Evolutionary conservation across 2,329 filamentous ascomycete species (phyloP).

Genomic region (Knoxdaviesia capensis): DNA sequence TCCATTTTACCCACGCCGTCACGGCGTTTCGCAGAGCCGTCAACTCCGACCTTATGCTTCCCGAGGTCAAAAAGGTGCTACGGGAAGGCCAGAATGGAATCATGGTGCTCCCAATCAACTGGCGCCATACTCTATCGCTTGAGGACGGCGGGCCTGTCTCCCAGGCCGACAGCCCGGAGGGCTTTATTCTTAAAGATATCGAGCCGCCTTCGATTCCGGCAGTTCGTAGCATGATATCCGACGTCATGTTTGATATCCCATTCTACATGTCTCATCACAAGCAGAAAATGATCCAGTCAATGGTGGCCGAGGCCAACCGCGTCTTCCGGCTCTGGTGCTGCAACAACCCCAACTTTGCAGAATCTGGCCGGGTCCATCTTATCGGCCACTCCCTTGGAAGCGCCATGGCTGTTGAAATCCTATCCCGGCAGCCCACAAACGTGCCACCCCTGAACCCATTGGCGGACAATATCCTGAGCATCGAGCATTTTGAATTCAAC

Average conservation of each 20-base stretch:
- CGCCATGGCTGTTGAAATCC: constrained; percentile 81
- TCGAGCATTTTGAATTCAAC: constrained; percentile 64
- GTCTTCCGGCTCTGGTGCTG: constrained; percentile 91
- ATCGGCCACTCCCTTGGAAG: constrained; percentile 88
- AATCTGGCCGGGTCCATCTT: constrained; percentile 69
- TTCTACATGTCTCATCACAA: constrained; percentile 97
- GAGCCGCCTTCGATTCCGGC: constrained; percentile 79
- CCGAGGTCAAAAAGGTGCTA: constrained; percentile 54
- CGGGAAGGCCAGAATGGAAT: constrained; percentile 61
- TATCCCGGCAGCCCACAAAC: constrained; percentile 69
- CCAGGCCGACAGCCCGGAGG: constrained; percentile 35
- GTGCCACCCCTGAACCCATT: constrained; percentile 27
- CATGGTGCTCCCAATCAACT: constrained; percentile 89
- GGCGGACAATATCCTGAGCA: constrained; percentile 9
- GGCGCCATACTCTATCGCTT: constrained; percentile 74
- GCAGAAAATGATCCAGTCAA: constrained; percentile 77
- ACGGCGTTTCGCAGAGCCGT: constrained; percentile 74
- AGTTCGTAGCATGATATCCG: constrained; percentile 82
- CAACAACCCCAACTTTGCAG: constrained; percentile 74
- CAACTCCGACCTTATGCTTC: constrained; percentile 62
- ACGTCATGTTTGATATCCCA: constrained; percentile 96
- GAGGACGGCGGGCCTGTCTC: constrained; percentile 53
- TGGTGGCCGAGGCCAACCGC: constrained; percentile 78
- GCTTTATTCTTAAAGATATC: constrained; percentile 61
- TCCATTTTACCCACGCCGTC: constrained; percentile 91